Conservation (phyloP, 2,329 filamentous ascomycete genomes). For the Thelonectria blattea region DNA sequence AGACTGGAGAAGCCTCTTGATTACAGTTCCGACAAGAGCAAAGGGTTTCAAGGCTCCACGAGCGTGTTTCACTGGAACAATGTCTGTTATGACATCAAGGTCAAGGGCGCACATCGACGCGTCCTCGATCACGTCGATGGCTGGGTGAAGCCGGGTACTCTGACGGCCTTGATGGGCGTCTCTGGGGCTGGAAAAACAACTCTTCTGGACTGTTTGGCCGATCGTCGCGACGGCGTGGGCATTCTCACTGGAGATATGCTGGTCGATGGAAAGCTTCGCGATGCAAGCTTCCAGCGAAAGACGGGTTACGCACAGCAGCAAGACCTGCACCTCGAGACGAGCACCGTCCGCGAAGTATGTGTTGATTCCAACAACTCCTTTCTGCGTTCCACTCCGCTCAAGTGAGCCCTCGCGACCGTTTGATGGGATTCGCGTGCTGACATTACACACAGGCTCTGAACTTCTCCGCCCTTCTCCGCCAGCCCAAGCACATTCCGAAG, state of each 20-base stretch:
- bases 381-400: background rate
- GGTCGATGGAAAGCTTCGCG: constrained; percentile 67
- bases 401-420: background rate
- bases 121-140: constrained; percentile 74
- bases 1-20: background rate
- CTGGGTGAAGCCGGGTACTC: constrained; percentile 75
- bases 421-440: background rate
- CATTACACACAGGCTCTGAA: constrained; percentile 34
- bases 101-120: constrained; percentile 65
- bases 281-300: constrained; percentile 71
- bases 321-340: constrained; percentile 51
- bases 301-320: constrained; percentile 73
- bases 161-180: constrained; percentile 68
- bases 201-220: constrained; percentile 66
- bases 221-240: constrained; percentile 71
- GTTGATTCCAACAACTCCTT: background rate
- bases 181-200: constrained; percentile 64
- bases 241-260: constrained; percentile 71
- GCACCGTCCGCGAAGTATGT: constrained; percentile 50
- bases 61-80: constrained; percentile 70
- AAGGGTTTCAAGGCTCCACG: constrained; percentile 4
- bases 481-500: constrained; percentile 48
- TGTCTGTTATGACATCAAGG: constrained; percentile 74
- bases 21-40: background rate
- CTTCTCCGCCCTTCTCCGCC: constrained; percentile 50